Conservation (phyloP, 1,139 yeast species). For the Sugiyamaella pinicola region DNA sequence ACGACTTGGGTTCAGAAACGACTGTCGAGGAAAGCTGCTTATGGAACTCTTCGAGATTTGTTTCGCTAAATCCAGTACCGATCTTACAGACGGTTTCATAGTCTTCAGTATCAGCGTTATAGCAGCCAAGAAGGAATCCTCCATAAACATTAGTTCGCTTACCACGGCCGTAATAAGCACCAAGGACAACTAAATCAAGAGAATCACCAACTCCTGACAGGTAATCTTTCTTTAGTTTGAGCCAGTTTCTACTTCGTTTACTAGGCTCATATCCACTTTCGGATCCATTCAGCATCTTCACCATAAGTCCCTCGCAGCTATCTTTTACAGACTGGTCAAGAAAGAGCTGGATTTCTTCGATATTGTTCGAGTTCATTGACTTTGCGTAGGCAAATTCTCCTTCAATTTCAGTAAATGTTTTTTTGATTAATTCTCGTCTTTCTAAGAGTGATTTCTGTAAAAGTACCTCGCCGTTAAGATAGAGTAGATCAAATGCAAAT, state of each 20-base stretch:
- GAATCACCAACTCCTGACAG: conserved; percentile 88
- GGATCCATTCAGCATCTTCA: conserved; percentile 77
- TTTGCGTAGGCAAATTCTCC: conserved; percentile 88
- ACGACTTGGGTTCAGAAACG: conserved; percentile 65
- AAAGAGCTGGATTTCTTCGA: conserved; percentile 76
- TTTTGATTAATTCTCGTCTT: conserved; percentile 62
- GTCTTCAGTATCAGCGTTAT: conserved; percentile 87
- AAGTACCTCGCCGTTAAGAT: conserved; percentile 68
- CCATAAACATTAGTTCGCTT: conserved; percentile 95
- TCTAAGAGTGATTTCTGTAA: conserved; percentile 69
- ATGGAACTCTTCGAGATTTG: conserved; percentile 62
- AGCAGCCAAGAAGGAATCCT: conserved; percentile 87
- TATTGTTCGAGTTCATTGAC: conserved; percentile 65
- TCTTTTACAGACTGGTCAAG: conserved; percentile 87
- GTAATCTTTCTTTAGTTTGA: conserved; percentile 91
- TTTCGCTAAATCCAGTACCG: conserved; percentile 97
- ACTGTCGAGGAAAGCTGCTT: conserved; percentile 69
- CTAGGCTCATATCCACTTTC: conserved; percentile 93
- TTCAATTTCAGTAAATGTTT: conserved; percentile 59
- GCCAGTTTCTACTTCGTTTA: conserved; percentile 92
- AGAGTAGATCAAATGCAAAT: conserved; percentile 86
- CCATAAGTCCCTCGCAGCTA: conserved; percentile 96
- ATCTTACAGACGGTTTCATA: conserved; percentile 95
- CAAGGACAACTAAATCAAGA: conserved; percentile 87
- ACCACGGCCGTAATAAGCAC: conserved; percentile 93